Base-by-base conservation (phyloP, 2,329 filamentous ascomycete species). In the Elsinoe batatas region DNA sequence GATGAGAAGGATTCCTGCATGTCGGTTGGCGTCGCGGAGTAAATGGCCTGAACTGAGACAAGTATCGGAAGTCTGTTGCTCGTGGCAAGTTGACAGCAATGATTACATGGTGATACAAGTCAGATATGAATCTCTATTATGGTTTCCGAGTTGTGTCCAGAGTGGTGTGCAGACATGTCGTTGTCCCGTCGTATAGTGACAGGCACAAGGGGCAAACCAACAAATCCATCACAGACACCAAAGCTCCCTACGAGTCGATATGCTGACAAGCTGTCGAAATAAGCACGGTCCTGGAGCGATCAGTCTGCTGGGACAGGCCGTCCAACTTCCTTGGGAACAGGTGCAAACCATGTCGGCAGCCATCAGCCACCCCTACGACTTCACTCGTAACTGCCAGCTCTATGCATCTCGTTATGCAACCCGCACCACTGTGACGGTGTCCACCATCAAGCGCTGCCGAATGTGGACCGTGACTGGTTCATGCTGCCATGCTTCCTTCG, bases 1-100 rank as follows among this genome's bases (percentile, higher is more conserved):
- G 30, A 33, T 26, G 44, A 33, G 30, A 33, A 49, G 44, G 44
- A 49, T 49, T 30, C 26, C 5, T 51, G 33, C 17, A 36, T 10
- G 18, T n/a, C 47, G 26, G 40, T 20, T 35, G 33, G 33, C 32
- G 35, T 51, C 47, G 11, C 15, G 15, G 2, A 38, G 47, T 8
- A 5, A n/a, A 13, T 35, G 33, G 47, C 33, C 47, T 51, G 47
- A 18, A 15, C 47, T 51, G 47, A 51, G 47, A 51, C 47, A 37
- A 36, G 33, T 17, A 17, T 33, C 47, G 47, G 18, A 17, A 38
- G 47, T 15, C 17, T 18, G n/a, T 4, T 18, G 22, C 44, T 49
- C 22, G n/a, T 17, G 22, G 26, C 26, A 33, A 11, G n/a, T 18
- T 15, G 5, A 33, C 13, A 38, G 17, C 36, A 35, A 30, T 10